Base-by-base conservation (phyloP, 208 protist genomes). In the Zelonia costaricensis region DNA sequence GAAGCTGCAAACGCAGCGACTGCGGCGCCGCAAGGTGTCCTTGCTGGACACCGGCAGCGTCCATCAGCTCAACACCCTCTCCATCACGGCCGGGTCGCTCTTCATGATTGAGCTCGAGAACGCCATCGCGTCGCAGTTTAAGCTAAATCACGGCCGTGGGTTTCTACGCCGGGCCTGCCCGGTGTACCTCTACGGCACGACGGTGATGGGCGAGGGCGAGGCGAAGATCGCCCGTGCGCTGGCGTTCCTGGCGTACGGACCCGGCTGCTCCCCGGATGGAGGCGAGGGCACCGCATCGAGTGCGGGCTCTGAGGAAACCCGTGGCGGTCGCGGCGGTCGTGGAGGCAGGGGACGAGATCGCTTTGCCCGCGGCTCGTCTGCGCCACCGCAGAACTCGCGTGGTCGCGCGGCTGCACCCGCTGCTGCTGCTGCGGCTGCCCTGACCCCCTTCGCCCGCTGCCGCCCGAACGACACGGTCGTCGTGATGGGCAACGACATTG, bases 41-140 rank as follows among this genome's bases (percentile, higher is more conserved):
- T 70, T 91, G 30, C 64, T 92, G 27, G 83, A 91, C 69, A 64
- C 57, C 13, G 51, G 65, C 18, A 47, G 68, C 35, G 57, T 55
- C 4, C 75, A 85, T 40, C 69, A 86, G 39, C 62, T 94, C 18
- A 83, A 79, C 40, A 74, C 83, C 1, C 80, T 94, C 49, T 61
- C 82, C 58, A 81, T 94, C 45, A 94, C 88, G 5, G 81, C 85
- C 16, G 88, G 88, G 18, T 90, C 84, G 0, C 77, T 92, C 27
- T 92, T 94, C 56, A 77, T 94, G 43, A 83, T 94, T 13, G 85
- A 94, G 78, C 67, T 94, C 16, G 84, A 94, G 76, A 92, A 94
- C 64, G 83, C 84, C 9, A 59, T 94, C 33, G 88, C 85, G 10
- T 66, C 80, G 12, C 78, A 86, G 70, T 91, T 94, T 49, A 84